Evolutionary conservation across 495 filamentous ascomycete species (phyloP), one percentile per base, ranked within the genome.

Genomic region (Xylaria flabelliformis): DNA sequence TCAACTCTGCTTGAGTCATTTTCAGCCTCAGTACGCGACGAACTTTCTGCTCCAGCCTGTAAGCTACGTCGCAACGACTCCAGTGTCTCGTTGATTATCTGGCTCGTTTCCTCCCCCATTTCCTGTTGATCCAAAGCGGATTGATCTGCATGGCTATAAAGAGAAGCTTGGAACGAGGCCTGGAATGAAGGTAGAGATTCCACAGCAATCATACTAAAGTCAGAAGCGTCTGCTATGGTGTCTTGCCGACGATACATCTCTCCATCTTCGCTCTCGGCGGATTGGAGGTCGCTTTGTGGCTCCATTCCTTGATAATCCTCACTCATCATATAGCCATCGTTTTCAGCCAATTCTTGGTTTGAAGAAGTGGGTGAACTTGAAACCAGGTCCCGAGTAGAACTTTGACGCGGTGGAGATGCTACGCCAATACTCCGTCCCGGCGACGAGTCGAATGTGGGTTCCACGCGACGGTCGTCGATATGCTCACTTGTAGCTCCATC

Each of bases 161-260:
- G 74, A 46, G 79, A 82, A 9, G 74, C 79, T 58, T 83, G 78
- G 29, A 79, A 79, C 7, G 72, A 73, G 13, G 72, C 72, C 24
- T 74, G 80, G 71, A 84, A 80, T 0, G 83, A 85, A 2, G 80
- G 81, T 41, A 87, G 73, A 12, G 83, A 85, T 48, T 79, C 78
- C 3, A 85, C 70, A 42, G 80, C 81, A 50, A 87, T 86, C 83
- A 85, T 85, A 62, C 83, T 87, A 72, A 87, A 87, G 26, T 85
- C 84, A 36, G 85, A 85, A 6, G 79, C 80, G 9, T 84, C 78
- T 64, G 81, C 75, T 41, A 85, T 73, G 0, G 84, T 86, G 53
- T 87, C 83, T 50, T 84, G 80, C 15, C 74, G 64, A 39, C 73
- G 72, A 44, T 71, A 55, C 41, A 56, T 73, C 24, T 67, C 4